Evolutionary conservation across 192 early-diverging fungal species (phyloP).

Genomic region (Coemansia sp.): DNA sequence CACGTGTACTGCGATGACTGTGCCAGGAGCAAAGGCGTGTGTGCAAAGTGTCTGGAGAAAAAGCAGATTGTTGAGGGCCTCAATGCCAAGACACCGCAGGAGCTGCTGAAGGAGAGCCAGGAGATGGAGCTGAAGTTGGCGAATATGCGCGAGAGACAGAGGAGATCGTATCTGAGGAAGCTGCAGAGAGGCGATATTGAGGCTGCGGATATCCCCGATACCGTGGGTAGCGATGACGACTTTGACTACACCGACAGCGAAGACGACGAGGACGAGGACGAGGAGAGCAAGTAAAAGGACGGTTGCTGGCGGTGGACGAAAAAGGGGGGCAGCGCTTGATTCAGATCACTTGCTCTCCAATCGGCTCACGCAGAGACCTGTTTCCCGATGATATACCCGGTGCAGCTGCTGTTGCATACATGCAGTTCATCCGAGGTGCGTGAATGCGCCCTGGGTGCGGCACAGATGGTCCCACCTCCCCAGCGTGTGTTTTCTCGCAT

Average conservation of each 20-base stretch:
- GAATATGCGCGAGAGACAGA: conserved; percentile 76
- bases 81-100: conserved; percentile 62
- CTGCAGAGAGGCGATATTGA: conserved; percentile 75
- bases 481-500: no score
- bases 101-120: conserved; percentile 65
- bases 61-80: conserved; percentile 59
- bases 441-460: no score
- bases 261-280: conserved; percentile 57
- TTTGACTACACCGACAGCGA: conserved; percentile 48
- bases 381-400: no score
- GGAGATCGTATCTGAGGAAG: conserved; percentile 75
- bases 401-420: no score
- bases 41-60: conserved; percentile 84
- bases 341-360: no score
- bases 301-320: no score
- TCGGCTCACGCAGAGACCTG: no score
- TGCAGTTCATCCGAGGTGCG: no score
- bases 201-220: conserved; percentile 24
- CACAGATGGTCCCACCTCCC: no score
- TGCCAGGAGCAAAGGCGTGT: conserved; percentile 73
- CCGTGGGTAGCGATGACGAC: conserved; percentile 43
- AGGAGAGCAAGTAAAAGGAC: conserved; percentile 36
- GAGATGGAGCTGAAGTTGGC: conserved; percentile 67
- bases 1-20: conserved; percentile 91
- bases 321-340: no score